phyloP scores from a whole-genome alignment of 2,329 filamentous ascomycete species.

The Zarea fungicola region DNA sequence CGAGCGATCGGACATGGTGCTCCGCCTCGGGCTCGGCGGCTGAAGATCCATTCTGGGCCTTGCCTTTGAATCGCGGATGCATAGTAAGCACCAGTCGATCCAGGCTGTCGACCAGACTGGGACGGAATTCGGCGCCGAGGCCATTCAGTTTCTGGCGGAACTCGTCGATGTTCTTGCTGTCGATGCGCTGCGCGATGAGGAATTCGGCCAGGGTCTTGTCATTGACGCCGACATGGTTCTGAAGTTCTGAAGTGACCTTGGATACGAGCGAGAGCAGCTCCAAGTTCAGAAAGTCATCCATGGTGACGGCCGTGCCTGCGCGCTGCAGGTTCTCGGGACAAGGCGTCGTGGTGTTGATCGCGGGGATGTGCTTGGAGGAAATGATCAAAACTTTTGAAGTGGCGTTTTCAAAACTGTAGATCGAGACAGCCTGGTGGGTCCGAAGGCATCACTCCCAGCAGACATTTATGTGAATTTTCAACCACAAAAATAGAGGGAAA shows the following conservation, averaged over 20 bases:
- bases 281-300: constrained; percentile 89
- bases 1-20: constrained; percentile 42
- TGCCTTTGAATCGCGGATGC: constrained; percentile 80
- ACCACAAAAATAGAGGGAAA: no score
- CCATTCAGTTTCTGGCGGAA: constrained; percentile 73
- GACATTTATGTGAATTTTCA: no score
- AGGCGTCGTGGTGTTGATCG: neutral
- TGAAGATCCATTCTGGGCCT: constrained; percentile 38
- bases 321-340: constrained; percentile 1
- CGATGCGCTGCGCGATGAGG: constrained; percentile 81
- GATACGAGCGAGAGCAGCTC: constrained; percentile 92
- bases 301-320: constrained; percentile 33
- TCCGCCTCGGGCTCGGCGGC: constrained; percentile 29
- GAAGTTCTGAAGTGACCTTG: constrained; percentile 87
- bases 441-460: neutral
- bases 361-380: neutral
- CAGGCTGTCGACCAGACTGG: constrained; percentile 83
- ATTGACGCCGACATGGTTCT: constrained; percentile 86
- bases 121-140: constrained; percentile 77
- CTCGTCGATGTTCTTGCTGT: constrained; percentile 62
- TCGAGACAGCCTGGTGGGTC: constrained; percentile 7
- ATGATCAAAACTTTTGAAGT: constrained; percentile 5
- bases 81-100: constrained; percentile 83
- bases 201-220: constrained; percentile 97
- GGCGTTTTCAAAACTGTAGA: constrained; percentile 1